Evolutionary conservation across 352 stramenopile species (phyloP), one percentile per base, ranked within the genome.

Genomic region (Globisporangium echinulatum): DNA sequence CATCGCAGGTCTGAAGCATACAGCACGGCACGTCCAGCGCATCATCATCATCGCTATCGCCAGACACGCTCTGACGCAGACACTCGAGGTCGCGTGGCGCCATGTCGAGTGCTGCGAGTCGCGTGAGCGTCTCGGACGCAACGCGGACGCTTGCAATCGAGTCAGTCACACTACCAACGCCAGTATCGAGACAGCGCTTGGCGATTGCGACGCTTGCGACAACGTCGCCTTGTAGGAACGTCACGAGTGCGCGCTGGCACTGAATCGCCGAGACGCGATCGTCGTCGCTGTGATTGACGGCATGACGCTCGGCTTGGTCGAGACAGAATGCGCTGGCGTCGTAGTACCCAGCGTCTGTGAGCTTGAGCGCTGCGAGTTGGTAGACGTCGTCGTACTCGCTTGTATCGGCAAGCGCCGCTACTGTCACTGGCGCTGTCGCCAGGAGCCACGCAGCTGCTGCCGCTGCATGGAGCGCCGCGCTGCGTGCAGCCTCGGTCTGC

Each of bases 191-290:
- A 25, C 69, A 79, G 38, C 19, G 43, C 5, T 19, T 50, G 25
- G 51, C 40, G 11, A 54, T 37, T 11, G 51, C 48, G 0, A 71
- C 11, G 7, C 55, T 66, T 14, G 36, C 17, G 36, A 59, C 33
- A 11, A 76, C 8, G 44, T 75, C 60, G 13, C 63, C 69, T 36
- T 68, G 61, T 0, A 80, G 15, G 51, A 80, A 80, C 17, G 56
- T 46, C 5, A 70, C 42, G 56, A 80, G 69, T 25, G 56, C 66
- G 33, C 74, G 50, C 33, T 63, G 51, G 51, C 71, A 80, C 39
- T 49, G 52, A 33, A 33, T 33, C 14, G 59, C 43, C 6, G 9
- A n/a, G 19, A 40, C 33, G 13, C 7, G 19, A n/a, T 5, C 49
- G 10, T 15, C 8, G n/a, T 9, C 51, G n/a, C 58, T 44, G 5